Base-by-base conservation (phyloP, 108 stramenopile genomes). In the Epipyxis sp. region DNA sequence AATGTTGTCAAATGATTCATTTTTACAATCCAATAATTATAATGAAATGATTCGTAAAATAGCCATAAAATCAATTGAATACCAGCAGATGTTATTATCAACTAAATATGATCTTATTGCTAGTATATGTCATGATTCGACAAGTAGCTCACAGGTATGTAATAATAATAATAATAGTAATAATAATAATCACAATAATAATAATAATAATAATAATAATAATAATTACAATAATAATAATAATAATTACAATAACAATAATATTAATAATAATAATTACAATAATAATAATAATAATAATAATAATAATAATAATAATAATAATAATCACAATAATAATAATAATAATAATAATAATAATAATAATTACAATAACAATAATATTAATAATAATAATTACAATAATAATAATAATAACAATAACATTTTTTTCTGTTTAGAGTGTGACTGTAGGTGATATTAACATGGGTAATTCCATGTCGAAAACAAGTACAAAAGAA, bases 41-140 rank as follows among this genome's bases (percentile, higher is more conserved):
- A 37, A 6, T 32, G 10, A 65, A 29, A 25, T 32, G 27, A 10
- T 65, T 25, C 25, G 3, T 65, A 35, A 32, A 6, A 32, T 65
- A 6, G 61, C 61, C 27, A 29, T 10, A 32, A 16, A 37, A 25
- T 16, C 25, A 6, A 32, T 25, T 3, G 25, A 3, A 37, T 13
- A 6, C 61, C 34, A 35, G 20, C 35, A 35, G 25, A 6, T 37
- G 34, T 25, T 94, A 42, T 80, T 92, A 2, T 86, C 0, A 83
- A 87, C 94, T 72, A 97, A 97, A 84, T 99, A 96, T 85, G 93
- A 97, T 83, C 89, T 99, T 30, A 87, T 97, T 0, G 94, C 96
- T 37, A 95, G 94, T 79, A 91, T 98, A 59, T 94, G 92, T 27
- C 98, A 98, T 81, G 89, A 93, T 50, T 85, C 61, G 46, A 50